Base-by-base conservation (phyloP, 305 asterid genomes). In the Salvia sclarea region DNA sequence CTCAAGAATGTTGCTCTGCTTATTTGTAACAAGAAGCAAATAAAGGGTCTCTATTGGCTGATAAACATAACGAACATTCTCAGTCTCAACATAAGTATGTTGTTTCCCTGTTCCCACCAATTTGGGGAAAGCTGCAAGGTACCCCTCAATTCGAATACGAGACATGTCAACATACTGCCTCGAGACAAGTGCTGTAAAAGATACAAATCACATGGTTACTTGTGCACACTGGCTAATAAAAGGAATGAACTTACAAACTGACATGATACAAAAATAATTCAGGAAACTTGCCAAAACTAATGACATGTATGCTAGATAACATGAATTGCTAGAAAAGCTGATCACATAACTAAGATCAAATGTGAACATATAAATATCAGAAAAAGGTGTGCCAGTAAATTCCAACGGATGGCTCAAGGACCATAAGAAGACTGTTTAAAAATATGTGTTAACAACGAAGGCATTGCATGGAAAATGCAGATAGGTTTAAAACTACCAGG, bases 111-210 rank as follows among this genome's bases (percentile, higher is more conserved):
- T 79, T 78, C 95, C 97, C 68, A 91, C 92, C 85, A 91, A 79
- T 78, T 91, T 91, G 63, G 96, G 97, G 64, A 91, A 88, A 61
- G 97, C 97, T 56, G 96, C 96, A 79, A 91, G 92, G 80, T 88
- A 87, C 38, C 97, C 96, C 82, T 91, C 97, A 76, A 91, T 91
- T 66, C 97, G 83, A 58, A 88, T 86, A 64, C 92, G 95, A 61
- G 96, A 85, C 95, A 91, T 88, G 68, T 88, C 95, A 47, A 91
- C 92, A 80, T 76, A 91, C 77, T 91, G 97, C 89, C 97, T 91
- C 56, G 97, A 91, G 57, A 83, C 89, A 60, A 91, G 90, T 13
- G 88, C 95, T 88, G 96, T 54, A 44, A 53, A 81, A 74, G 76
- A 78, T 70, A 75, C 25, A 48, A 57, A 79, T n/a, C 69, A 73